Conservation (phyloP, 1,284 basidiomycete genomes). For the Ceraceosorus guamensis region DNA sequence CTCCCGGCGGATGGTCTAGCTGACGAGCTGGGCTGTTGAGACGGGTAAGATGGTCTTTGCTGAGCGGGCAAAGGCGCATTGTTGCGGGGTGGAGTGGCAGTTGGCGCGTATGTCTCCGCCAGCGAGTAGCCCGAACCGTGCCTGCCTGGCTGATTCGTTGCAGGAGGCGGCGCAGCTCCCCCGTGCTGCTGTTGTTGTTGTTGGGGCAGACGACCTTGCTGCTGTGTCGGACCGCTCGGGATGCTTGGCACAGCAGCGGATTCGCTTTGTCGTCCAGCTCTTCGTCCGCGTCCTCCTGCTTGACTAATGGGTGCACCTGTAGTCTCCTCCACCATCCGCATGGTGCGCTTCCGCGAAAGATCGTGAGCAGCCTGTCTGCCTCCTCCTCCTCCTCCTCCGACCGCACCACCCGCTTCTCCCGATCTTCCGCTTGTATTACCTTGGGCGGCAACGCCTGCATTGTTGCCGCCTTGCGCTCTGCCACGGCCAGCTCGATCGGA, state of each 20-base stretch:
- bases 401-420: slow-evolving; percentile 4
- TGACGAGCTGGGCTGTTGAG: slow-evolving; percentile 7
- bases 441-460: slow-evolving; percentile 13
- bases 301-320: too few relatives aligned
- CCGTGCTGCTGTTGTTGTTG: too few relatives aligned
- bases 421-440: slow-evolving; percentile 3
- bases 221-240: slow-evolving; percentile 5
- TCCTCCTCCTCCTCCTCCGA: too few relatives aligned
- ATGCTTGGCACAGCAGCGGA: background rate
- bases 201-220: too few relatives aligned
- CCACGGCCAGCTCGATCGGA: slow-evolving; percentile 24
- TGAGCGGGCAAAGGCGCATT: slow-evolving; percentile 10
- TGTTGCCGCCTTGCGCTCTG: slow-evolving; percentile 9
- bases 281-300: background rate
- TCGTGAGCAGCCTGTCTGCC: too few relatives aligned
- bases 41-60: slow-evolving; percentile 10
- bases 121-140: slow-evolving; percentile 13
- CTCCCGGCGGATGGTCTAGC: too few relatives aligned
- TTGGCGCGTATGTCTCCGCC: slow-evolving; percentile 1
- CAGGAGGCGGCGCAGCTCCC: too few relatives aligned
- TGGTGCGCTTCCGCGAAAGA: slow-evolving; percentile 26
- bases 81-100: background rate
- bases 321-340: slow-evolving; percentile 36
- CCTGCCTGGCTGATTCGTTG: too few relatives aligned
- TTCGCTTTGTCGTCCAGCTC: slow-evolving; percentile 5